phyloP scores from a whole-genome alignment of 768 basidiomycete genomes.

The Leucosporidium creatinivorum region DNA sequence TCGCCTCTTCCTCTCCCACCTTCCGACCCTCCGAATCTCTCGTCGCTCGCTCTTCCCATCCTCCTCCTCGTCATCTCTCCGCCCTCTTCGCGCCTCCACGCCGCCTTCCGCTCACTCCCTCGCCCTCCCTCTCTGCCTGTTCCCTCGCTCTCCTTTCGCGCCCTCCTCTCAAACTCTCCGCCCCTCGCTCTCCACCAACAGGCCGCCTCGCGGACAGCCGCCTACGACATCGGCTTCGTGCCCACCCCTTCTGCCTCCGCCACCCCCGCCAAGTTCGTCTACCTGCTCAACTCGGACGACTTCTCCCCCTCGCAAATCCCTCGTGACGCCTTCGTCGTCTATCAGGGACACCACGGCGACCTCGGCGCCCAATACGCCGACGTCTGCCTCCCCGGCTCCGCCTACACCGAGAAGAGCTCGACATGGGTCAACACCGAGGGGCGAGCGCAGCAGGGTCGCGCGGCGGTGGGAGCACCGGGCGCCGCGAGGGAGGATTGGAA shows the following conservation, averaged over 20 bases:
- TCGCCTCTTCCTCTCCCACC: neutral
- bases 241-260: slow-evolving; percentile 69
- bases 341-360: slow-evolving; percentile 98
- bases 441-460: slow-evolving; percentile 76
- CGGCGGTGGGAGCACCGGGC: slow-evolving; percentile 90
- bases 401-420: slow-evolving; percentile 82
- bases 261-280: slow-evolving; percentile 84
- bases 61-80: neutral
- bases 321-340: slow-evolving; percentile 87
- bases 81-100: neutral
- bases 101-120: no score
- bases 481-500: slow-evolving; percentile 74
- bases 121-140: no score
- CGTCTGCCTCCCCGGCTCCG: slow-evolving; percentile 82
- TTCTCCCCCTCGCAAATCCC: slow-evolving; percentile 82
- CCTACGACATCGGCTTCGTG: slow-evolving; percentile 89
- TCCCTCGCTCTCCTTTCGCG: no score
- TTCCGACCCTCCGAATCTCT: no score
- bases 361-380: slow-evolving; percentile 95
- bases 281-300: slow-evolving; percentile 94
- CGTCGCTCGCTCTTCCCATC: no score
- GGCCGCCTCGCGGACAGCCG: slow-evolving; percentile 85
- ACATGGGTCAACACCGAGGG: slow-evolving; percentile 99
- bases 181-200: slow-evolving; percentile 39
- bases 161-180: no score